Evolutionary conservation across 768 basidiomycete species (phyloP).

Genomic region (Fistulinella prunicolor): DNA sequence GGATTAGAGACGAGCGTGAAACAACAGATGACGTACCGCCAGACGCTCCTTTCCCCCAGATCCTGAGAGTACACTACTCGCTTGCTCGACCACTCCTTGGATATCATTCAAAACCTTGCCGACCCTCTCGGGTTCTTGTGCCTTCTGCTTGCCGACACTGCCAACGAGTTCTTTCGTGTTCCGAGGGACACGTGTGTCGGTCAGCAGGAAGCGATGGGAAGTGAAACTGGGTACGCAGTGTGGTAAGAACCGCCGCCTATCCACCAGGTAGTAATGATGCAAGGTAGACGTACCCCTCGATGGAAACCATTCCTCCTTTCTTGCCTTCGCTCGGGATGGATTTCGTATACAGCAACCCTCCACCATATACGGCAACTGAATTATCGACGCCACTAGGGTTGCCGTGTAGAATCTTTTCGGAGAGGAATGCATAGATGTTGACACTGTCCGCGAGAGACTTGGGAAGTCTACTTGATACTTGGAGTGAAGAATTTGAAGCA

Average conservation of each 20-base stretch:
- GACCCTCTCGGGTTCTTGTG: constrained; percentile 82
- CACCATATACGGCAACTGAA: constrained; percentile 88
- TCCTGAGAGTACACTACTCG: constrained; percentile 69
- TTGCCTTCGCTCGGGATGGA: constrained; percentile 54
- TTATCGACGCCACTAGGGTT: constrained; percentile 98
- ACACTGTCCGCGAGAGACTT: constrained; percentile 68
- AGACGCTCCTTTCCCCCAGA: constrained; percentile 12
- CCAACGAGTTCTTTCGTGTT: constrained; percentile 95
- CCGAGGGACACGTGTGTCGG: constrained; percentile 89
- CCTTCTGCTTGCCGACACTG: constrained; percentile 73
- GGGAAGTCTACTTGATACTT: constrained; percentile 57
- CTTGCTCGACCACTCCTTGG: constrained; percentile 82
- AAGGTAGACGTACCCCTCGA: constrained; percentile 66
- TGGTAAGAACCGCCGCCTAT: constrained; percentile 1
- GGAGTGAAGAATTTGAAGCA: constrained; percentile 19
- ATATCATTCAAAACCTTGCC: constrained; percentile 75
- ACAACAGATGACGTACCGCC: constrained; percentile 53
- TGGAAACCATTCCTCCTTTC: constrained; percentile 78
- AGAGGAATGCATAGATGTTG: constrained; percentile 91
- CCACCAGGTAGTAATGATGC: not conserved
- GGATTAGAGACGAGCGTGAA: not conserved
- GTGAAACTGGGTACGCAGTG: constrained; percentile 62
- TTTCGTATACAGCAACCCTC: constrained; percentile 86
- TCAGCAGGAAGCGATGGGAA: constrained; percentile 84
- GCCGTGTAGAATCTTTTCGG: constrained; percentile 95